These are phyloP conservation scores for Phaffomyces opuntiae DNA, from an alignment of 805 yeast genomes.

Conservation along the genomic window DNA sequence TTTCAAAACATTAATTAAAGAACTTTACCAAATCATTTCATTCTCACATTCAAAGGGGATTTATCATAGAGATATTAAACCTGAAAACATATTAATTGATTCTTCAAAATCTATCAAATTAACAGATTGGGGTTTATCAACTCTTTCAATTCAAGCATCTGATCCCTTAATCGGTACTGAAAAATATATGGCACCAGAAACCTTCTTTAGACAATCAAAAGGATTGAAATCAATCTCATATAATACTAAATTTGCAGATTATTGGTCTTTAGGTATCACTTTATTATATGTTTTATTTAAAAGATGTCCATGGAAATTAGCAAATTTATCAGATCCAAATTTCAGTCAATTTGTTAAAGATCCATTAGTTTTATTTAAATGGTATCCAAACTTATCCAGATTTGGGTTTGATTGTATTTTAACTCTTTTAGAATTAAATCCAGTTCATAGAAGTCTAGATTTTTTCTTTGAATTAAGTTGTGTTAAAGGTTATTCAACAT, in stretches of 20 bases:
- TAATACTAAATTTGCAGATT: slow-evolving; percentile 70
- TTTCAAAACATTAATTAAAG: slow-evolving; percentile 36
- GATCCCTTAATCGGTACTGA: slow-evolving; percentile 62
- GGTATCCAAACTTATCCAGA: slow-evolving; percentile 65
- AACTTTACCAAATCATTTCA: slow-evolving; percentile 43
- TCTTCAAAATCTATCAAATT: slow-evolving; percentile 47
- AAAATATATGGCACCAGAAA: slow-evolving; percentile 90
- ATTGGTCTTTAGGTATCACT: slow-evolving; percentile 86
- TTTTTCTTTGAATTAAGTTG: slow-evolving; percentile 28
- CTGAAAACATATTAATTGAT: slow-evolving; percentile 58
- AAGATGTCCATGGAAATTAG: slow-evolving; percentile 68
- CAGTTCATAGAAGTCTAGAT: slow-evolving; percentile 41
- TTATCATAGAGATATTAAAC: slow-evolving; percentile 68
- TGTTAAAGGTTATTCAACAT: slow-evolving; percentile 5
- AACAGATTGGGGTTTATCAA: slow-evolving; percentile 72
- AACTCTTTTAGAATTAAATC: slow-evolving; percentile 66
- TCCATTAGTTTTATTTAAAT: slow-evolving; percentile 65
- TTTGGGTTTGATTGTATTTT: slow-evolving; percentile 63
- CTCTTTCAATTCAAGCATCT: slow-evolving; percentile 25
- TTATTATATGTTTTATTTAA: slow-evolving; percentile 75
- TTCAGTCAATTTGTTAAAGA: slow-evolving; percentile 62
- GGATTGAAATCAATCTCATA: slow-evolving; percentile 28
- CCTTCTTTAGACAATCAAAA: slow-evolving; percentile 40
- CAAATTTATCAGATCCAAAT: slow-evolving; percentile 64
- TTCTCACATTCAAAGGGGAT: slow-evolving; percentile 53